Evolutionary conservation across 192 early-diverging fungal species (phyloP).

Genomic region (Backusella liffmaniae): DNA sequence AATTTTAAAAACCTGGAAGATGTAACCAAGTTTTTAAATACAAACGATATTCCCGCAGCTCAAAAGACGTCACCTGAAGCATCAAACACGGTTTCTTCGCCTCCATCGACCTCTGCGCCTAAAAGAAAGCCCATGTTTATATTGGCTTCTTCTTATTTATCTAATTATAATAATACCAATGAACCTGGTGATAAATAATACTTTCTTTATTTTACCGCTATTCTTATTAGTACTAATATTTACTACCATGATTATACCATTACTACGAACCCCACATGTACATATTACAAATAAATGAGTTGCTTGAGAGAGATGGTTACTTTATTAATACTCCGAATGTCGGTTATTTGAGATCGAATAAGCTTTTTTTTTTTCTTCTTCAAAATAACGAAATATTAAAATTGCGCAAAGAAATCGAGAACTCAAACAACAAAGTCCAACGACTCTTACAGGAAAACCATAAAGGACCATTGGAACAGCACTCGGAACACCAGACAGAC

Average conservation of each 20-base stretch:
- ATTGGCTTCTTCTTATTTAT: constrained; percentile 35
- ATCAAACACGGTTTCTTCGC: background rate
- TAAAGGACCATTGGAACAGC: no score
- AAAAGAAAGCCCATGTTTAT: constrained; percentile 38
- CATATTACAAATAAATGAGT: background rate
- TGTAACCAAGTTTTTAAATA: constrained; percentile 7
- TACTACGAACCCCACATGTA: background rate
- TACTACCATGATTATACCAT: no score
- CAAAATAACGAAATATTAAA: no score
- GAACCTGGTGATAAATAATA: constrained; percentile 4
- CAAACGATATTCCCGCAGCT: background rate
- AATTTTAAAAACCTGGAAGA: background rate
- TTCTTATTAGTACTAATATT: background rate
- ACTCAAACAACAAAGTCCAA: no score
- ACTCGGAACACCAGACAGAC: no score
- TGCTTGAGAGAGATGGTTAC: no score
- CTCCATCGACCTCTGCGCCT: background rate
- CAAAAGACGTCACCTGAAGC: background rate
- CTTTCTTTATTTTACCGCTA: background rate
- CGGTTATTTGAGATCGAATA: no score
- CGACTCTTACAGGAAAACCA: no score
- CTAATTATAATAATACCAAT: constrained; percentile 19
- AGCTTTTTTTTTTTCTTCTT: no score
- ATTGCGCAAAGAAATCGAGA: no score
- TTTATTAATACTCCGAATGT: no score